Conservation (phyloP, 2,329 filamentous ascomycete genomes). For the Sclerotinia trifoliorum region DNA sequence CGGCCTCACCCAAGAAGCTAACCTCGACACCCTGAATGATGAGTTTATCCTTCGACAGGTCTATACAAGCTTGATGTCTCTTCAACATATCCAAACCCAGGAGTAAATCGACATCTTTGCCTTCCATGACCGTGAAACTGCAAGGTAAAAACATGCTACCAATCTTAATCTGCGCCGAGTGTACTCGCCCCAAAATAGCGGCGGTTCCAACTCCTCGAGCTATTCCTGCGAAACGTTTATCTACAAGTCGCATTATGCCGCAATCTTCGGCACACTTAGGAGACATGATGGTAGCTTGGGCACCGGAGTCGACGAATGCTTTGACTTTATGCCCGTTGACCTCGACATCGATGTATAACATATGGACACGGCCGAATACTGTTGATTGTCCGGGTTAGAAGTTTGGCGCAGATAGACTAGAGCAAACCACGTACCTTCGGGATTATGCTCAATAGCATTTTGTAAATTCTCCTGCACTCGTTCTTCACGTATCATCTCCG, state of each 20-base stretch:
- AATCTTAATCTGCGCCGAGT: slow-evolving; percentile 93
- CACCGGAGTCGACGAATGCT: slow-evolving; percentile 94
- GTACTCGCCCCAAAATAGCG: slow-evolving; percentile 89
- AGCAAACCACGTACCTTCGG: slow-evolving; percentile 69
- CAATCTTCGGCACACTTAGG: slow-evolving; percentile 87
- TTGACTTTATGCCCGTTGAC: slow-evolving; percentile 93
- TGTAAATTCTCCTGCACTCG: slow-evolving; percentile 93
- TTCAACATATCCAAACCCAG: slow-evolving; percentile 96
- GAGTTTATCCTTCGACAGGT: slow-evolving; percentile 79
- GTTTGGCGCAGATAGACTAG: background rate
- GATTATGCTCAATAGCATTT: slow-evolving; percentile 95
- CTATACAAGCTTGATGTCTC: slow-evolving; percentile 89
- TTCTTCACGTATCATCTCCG: slow-evolving; percentile 95
- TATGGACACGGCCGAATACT: slow-evolving; percentile 94
- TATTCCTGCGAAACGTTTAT: slow-evolving; percentile 86
- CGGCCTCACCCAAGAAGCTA: slow-evolving; percentile 84
- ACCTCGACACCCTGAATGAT: slow-evolving; percentile 88
- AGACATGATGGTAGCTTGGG: slow-evolving; percentile 98
- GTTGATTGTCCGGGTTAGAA: slow-evolving; percentile 25
- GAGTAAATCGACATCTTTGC: slow-evolving; percentile 90
- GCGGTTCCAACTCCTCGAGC: slow-evolving; percentile 93
- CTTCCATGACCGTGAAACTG: slow-evolving; percentile 99
- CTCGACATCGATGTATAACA: slow-evolving; percentile 94
- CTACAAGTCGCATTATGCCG: slow-evolving; percentile 93
- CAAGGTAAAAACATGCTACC: slow-evolving; percentile 83